Conservation (phyloP, 2,329 filamentous ascomycete genomes). For the Exophiala sp. region DNA sequence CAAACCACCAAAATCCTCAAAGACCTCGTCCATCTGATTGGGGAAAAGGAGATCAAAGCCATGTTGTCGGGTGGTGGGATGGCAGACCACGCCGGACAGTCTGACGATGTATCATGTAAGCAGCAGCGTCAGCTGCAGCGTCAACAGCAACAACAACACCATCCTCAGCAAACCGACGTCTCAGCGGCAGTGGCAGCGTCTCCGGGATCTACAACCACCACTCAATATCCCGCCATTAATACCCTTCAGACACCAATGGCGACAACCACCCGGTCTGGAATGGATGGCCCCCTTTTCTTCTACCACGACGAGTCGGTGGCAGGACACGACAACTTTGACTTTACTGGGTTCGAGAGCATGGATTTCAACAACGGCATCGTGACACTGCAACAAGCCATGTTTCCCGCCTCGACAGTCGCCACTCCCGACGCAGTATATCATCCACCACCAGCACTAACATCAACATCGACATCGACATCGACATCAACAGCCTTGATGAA, state of each 20-base stretch:
- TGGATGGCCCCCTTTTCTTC: neutral
- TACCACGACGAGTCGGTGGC: neutral
- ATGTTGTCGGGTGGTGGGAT: no score
- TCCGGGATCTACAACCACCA: no score
- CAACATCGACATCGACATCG: no score
- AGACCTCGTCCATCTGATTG: slow-evolving; percentile 20
- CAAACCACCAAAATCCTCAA: slow-evolving; percentile 31
- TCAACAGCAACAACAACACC: no score
- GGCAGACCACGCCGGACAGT: no score
- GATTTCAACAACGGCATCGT: slow-evolving; percentile 19
- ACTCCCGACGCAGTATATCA: neutral
- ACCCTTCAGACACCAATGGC: neutral
- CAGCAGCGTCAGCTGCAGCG: no score
- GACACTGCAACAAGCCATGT: slow-evolving; percentile 20
- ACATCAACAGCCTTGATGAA: no score
- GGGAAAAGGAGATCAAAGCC: slow-evolving; percentile 22
- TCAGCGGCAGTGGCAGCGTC: no score
- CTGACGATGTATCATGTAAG: no score
- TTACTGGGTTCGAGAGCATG: slow-evolving; percentile 17
- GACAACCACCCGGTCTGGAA: neutral
- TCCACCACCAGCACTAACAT: neutral
- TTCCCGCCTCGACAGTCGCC: slow-evolving; percentile 7
- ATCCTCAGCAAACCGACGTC: no score
- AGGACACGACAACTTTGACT: slow-evolving; percentile 9
- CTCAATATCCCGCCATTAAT: no score